phyloP scores from a whole-genome alignment of 2,329 filamentous ascomycete genomes.

The Penicillium aurantiogriseum region DNA sequence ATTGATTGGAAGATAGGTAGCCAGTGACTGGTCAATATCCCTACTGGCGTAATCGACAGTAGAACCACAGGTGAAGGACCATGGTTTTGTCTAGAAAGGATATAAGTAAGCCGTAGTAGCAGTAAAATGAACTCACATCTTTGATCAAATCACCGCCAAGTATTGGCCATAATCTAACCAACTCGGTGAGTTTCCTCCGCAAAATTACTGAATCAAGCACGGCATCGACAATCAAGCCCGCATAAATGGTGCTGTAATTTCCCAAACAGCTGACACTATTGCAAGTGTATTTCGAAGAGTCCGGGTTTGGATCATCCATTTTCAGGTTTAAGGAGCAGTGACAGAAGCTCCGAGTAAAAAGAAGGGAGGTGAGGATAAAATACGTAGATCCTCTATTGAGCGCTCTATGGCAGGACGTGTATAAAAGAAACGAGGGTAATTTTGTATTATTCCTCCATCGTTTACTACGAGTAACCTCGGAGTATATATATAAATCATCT shows the following conservation, averaged over 20 bases:
- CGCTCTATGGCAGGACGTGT: too few species aligned
- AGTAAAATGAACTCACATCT: neutral
- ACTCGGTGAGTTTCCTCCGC: neutral
- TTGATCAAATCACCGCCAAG: neutral
- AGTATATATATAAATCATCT: neutral
- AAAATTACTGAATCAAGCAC: neutral
- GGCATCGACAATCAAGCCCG: neutral
- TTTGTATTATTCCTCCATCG: neutral
- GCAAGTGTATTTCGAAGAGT: neutral
- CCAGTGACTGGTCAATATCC: neutral
- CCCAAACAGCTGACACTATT: neutral
- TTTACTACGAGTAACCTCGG: neutral
- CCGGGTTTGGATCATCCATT: constrained; percentile 21
- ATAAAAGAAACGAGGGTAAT: too few species aligned
- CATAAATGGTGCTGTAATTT: neutral
- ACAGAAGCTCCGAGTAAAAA: neutral
- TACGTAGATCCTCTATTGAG: too few species aligned
- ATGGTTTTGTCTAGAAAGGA: neutral
- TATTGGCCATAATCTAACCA: neutral
- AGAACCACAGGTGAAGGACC: neutral
- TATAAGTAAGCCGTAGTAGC: neutral
- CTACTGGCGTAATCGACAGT: neutral
- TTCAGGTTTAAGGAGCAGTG: constrained; percentile 1
- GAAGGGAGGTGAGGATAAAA: too few species aligned
- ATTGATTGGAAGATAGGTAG: neutral